Conservation (phyloP, 2,329 filamentous ascomycete genomes). For the Trichoderma citrinoviride region DNA sequence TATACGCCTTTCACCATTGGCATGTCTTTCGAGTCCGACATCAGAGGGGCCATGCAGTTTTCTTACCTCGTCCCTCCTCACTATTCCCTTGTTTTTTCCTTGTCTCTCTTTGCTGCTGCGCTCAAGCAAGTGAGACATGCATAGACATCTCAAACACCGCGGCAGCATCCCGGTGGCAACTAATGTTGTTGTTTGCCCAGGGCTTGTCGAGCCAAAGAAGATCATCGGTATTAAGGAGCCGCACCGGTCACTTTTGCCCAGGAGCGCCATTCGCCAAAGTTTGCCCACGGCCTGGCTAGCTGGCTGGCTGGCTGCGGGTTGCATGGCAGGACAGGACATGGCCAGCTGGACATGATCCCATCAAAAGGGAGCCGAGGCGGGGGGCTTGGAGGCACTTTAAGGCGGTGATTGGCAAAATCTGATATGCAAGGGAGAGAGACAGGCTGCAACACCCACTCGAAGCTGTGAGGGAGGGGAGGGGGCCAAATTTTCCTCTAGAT, state of each 20-base stretch:
- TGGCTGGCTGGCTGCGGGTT: not conserved
- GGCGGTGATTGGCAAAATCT: not conserved
- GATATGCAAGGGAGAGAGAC: constrained; percentile 1
- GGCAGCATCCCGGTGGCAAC: not conserved
- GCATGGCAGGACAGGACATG: not conserved
- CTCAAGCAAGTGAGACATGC: not conserved
- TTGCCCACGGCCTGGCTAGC: not conserved
- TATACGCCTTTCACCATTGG: too few species aligned
- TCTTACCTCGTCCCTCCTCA: too few species aligned
- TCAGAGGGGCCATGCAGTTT: too few species aligned
- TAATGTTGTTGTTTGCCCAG: not conserved
- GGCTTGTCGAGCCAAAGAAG: not conserved
- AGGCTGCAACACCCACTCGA: not conserved
- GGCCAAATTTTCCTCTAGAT: not conserved
- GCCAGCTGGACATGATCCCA: not conserved
- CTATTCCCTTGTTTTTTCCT: too few species aligned
- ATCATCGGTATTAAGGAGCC: not conserved
- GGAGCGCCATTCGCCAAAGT: not conserved
- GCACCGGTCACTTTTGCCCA: not conserved
- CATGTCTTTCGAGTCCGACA: too few species aligned
- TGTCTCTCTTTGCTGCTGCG: too few species aligned
- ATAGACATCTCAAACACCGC: not conserved
- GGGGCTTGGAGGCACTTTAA: not conserved
- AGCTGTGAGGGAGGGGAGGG: not conserved
- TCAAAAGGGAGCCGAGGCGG: constrained; percentile 1